A percentile compares a stretch with the other conserved stretches of the same genome.
These are phyloP conservation scores for Paecilomyces formosus DNA, from an alignment of 2,329 filamentous ascomycete species.

Conservation along the genomic window DNA sequence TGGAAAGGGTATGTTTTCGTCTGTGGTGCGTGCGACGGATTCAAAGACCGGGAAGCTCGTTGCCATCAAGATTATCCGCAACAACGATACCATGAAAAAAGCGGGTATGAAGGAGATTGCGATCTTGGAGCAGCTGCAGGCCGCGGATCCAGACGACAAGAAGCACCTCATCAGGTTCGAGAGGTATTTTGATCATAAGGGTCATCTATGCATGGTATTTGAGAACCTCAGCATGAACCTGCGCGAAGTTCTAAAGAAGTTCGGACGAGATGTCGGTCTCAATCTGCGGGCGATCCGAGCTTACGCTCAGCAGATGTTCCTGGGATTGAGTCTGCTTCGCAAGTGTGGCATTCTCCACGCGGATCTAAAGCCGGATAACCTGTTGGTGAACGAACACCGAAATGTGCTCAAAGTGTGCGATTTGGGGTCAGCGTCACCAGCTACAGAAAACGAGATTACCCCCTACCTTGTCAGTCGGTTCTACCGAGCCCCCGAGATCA, in stretches of 20 bases:
- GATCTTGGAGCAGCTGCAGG: conserved; percentile 79
- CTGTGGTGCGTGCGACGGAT: conserved; percentile 83
- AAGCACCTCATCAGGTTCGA: conserved; percentile 88
- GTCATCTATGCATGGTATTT: conserved; percentile 93
- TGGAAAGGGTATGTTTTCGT: conserved; percentile 93
- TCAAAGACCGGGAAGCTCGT: conserved; percentile 67
- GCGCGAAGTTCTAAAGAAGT: conserved; percentile 90
- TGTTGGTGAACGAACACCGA: conserved; percentile 77
- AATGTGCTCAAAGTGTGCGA: conserved; percentile 92
- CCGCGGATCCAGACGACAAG: conserved; percentile 77
- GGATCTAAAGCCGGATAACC: conserved; percentile 96
- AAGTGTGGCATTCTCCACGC: conserved; percentile 92
- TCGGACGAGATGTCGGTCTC: conserved; percentile 88
- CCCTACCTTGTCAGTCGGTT: conserved; percentile 95
- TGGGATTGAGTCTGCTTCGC: conserved; percentile 77
- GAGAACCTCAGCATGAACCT: conserved; percentile 90
- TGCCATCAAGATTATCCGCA: conserved; percentile 95
- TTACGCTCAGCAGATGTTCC: conserved; percentile 91
- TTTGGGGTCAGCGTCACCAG: conserved; percentile 89
- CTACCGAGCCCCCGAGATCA: conserved; percentile 94
- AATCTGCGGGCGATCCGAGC: conserved; percentile 78
- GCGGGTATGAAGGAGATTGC: conserved; percentile 91
- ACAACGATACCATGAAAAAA: conserved; percentile 87
- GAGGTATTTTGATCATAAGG: conserved; percentile 85
- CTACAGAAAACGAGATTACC: conserved; percentile 83